These are phyloP conservation scores for Penicillium canariense DNA, from an alignment of 495 filamentous ascomycete genomes.

Conservation along the genomic window DNA sequence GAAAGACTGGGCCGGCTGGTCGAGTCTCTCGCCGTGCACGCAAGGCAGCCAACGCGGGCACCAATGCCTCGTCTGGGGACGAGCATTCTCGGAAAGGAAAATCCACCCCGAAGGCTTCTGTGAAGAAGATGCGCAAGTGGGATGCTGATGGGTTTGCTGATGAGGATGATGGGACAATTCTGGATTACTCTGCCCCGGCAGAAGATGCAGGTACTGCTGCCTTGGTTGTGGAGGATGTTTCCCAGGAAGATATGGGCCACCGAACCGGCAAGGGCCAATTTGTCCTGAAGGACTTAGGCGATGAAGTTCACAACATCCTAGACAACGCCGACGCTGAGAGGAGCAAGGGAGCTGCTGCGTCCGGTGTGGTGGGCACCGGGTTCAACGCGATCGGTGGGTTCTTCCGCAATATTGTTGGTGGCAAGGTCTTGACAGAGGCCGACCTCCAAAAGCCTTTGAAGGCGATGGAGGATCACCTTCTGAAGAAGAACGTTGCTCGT, in stretches of 20 bases:
- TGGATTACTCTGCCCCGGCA: constrained; percentile 79
- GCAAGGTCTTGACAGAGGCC: constrained; percentile 81
- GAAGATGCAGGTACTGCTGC: constrained; percentile 52
- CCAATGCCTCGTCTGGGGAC: constrained; percentile 79
- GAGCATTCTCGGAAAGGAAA: constrained; percentile 63
- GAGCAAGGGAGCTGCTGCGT: constrained; percentile 43
- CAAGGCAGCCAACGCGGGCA: constrained; percentile 65
- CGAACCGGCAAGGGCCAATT: constrained; percentile 87
- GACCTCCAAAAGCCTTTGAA: constrained; percentile 90
- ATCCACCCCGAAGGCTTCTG: constrained; percentile 46
- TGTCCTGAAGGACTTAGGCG: constrained; percentile 87
- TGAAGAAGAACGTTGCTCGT: constrained; percentile 94
- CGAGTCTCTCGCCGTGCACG: constrained; percentile 78
- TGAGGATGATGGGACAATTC: constrained; percentile 73
- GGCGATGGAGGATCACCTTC: constrained; percentile 91
- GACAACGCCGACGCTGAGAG: constrained; percentile 65
- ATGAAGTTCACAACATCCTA: constrained; percentile 89
- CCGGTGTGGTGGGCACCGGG: constrained; percentile 72
- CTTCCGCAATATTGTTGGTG: constrained; percentile 91
- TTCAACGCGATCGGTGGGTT: constrained; percentile 78
- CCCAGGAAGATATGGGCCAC: constrained; percentile 76
- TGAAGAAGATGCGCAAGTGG: constrained; percentile 88
- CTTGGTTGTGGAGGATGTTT: constrained; percentile 65
- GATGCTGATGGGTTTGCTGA: constrained; percentile 84
- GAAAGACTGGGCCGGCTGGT: constrained; percentile 65